Percentiles rank a stretch among this genome's conserved stretches.
These are phyloP conservation scores for Rhinocladiella mackenziei DNA, from an alignment of 2,329 filamentous ascomycete genomes.

Conservation along the genomic window DNA sequence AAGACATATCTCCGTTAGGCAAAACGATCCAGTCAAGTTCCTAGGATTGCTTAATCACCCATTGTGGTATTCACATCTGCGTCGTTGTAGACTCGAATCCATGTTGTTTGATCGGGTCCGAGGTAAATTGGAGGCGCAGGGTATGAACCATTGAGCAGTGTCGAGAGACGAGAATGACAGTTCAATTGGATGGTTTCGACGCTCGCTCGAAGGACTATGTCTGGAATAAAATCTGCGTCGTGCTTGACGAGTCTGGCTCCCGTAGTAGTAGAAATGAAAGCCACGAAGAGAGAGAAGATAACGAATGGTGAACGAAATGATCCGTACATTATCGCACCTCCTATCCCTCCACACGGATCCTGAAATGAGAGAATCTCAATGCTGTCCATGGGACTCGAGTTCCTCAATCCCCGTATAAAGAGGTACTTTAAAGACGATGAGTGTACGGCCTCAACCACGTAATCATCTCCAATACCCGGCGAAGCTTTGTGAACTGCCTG, in stretches of 20 bases:
- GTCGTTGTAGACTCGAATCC: slow-evolving; percentile 59
- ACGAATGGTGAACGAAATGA: neutral
- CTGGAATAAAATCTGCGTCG: slow-evolving; percentile 34
- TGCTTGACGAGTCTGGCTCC: slow-evolving; percentile 18
- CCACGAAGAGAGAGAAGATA: neutral
- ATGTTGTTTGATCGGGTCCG: slow-evolving; percentile 45
- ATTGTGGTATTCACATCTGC: slow-evolving; percentile 54
- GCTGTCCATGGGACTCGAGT: too few relatives aligned
- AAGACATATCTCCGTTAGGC: neutral
- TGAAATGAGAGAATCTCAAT: too few relatives aligned
- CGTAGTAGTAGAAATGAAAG: slow-evolving; percentile 1
- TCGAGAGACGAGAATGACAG: slow-evolving; percentile 47
- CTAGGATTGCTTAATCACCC: too few relatives aligned
- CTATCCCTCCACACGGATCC: too few relatives aligned
- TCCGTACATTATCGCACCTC: neutral
- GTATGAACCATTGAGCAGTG: slow-evolving; percentile 51
- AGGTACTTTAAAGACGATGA: too few relatives aligned
- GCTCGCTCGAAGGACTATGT: slow-evolving; percentile 47
- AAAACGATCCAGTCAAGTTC: too few relatives aligned
- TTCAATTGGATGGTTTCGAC: slow-evolving; percentile 41
- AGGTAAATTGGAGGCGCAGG: slow-evolving; percentile 51
- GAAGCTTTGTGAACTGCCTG: too few relatives aligned
- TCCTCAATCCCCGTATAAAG: too few relatives aligned
- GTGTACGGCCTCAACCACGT: too few relatives aligned
- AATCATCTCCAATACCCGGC: too few relatives aligned